Base-by-base conservation (phyloP, 1,284 basidiomycete species). In the Schizopora paradoxa region DNA sequence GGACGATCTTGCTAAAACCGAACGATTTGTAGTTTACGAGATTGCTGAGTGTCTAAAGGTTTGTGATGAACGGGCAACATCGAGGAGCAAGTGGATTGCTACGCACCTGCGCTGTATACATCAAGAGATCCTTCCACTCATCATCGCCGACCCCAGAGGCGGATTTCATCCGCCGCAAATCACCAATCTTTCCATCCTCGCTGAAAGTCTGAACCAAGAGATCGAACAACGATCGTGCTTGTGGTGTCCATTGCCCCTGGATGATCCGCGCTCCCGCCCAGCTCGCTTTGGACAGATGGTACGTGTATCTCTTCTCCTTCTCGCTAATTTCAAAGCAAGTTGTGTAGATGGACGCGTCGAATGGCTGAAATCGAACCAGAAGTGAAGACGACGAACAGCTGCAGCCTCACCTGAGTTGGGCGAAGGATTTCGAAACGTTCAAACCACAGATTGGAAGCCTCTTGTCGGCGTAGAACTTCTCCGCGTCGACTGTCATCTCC, bases 221-320 rank as follows among this genome's bases (percentile, higher is more conserved):
- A 64, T 86, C 77, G 60, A 83, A 82, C 41, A 89, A 72, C 57
- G 71, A 70, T 55, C 69, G 60, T 7, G 67, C 77, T 49, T 82
- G 71, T 0, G 77, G 69, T 0, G 86, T 85, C 79, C 82, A 88
- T 66, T 90, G 87, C 57, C 73, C 82, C 66, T 89, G 84, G 49
- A 90, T 85, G 62, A 91, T 82, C 35, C 84, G 73, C 37, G 77
- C 85, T 26, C 89, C 88, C 0, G 84, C 83, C 88, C 89, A 91
- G 1, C 79, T 77, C 6, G 86, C 86, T 54, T 77, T 55, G 7
- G 72, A 73, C 13, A 88, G 39, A 56, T 74, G 79, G 61, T 90
- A 85, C 2, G 82, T 75, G 55, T 91, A 91, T 51, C 80, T 73
- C 64, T 85, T 86, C 59, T 91, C 87, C 55, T 73, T 76, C 4